Percentiles rank a stretch among this genome's conserved stretches.
phyloP scores from a whole-genome alignment of 306 rosid genomes.

The Sindora glabra region DNA sequence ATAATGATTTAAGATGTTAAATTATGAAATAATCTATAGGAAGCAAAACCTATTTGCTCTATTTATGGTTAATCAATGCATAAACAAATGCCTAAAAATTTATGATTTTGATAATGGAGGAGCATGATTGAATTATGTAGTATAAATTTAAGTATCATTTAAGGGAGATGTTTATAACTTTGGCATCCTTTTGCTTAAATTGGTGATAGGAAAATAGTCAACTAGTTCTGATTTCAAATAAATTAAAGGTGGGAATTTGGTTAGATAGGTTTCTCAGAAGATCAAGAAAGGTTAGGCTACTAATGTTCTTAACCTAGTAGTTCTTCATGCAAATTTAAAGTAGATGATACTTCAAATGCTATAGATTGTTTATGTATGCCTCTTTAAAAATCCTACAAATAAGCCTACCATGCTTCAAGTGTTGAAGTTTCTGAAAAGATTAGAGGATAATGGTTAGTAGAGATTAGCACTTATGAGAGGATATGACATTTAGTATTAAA shows the following conservation, averaged over 20 bases:
- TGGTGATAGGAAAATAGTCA: constrained; percentile 93
- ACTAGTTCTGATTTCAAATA: constrained; percentile 89
- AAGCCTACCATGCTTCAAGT: constrained; percentile 95
- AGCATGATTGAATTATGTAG: too few species aligned
- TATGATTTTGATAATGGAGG: too few species aligned
- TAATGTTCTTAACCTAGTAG: constrained; percentile 71
- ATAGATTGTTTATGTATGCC: constrained; percentile 71
- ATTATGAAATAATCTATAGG: too few species aligned
- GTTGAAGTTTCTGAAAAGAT: constrained; percentile 61
- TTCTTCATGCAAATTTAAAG: constrained; percentile 67
- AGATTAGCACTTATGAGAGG: background rate
- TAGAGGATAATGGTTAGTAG: constrained; percentile 43
- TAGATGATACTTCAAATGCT: constrained; percentile 72
- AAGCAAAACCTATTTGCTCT: too few species aligned
- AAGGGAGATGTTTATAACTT: constrained; percentile 92
- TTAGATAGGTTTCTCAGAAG: constrained; percentile 88
- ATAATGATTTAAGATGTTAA: too few species aligned
- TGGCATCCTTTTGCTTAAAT: constrained; percentile 82
- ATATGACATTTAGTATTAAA: background rate
- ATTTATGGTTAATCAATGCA: too few species aligned
- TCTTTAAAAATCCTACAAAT: constrained; percentile 77
- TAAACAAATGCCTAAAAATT: too few species aligned
- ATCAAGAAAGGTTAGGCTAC: constrained; percentile 59
- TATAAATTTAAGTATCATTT: too few species aligned
- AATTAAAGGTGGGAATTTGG: constrained; percentile 92